Conservation (phyloP, 108 stramenopile species). For the Cyclotella baltica region DNA sequence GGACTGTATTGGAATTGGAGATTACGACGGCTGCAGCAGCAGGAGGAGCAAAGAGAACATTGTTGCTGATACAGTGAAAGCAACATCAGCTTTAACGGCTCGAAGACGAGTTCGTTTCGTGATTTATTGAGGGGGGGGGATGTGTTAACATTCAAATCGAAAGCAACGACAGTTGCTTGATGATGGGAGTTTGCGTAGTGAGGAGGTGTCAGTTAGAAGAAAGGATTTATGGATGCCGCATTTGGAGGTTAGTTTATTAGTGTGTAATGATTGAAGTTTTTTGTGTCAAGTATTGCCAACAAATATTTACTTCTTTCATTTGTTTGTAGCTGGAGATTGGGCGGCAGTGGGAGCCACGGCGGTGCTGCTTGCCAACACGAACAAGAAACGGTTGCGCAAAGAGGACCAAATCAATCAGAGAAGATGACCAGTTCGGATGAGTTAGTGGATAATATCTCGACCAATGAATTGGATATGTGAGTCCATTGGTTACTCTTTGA, state of each 20-base stretch:
- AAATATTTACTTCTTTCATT: background rate
- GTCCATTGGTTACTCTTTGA: background rate
- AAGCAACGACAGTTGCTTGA: too few species aligned
- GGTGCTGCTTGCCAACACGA: constrained; percentile 14
- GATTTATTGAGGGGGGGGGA: too few species aligned
- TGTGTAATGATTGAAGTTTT: background rate
- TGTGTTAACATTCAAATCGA: too few species aligned
- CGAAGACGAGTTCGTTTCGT: too few species aligned
- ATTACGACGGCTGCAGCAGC: too few species aligned
- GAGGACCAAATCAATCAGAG: background rate
- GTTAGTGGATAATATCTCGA: background rate
- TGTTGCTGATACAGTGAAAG: too few species aligned
- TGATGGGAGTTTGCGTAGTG: background rate
- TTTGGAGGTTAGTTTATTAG: constrained; percentile 55
- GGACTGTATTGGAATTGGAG: too few species aligned
- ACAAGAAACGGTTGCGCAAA: background rate
- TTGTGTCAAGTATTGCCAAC: background rate
- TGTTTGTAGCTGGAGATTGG: constrained; percentile 73
- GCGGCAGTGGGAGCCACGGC: constrained; percentile 87
- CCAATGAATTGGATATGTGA: constrained; percentile 28
- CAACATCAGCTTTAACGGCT: too few species aligned
- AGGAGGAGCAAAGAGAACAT: too few species aligned
- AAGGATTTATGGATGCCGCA: constrained; percentile 69
- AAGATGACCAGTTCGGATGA: background rate
- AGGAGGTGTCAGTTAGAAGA: constrained; percentile 39